Conservation (phyloP, 495 filamentous ascomycete species). For the Trichoderma asperelloides region DNA sequence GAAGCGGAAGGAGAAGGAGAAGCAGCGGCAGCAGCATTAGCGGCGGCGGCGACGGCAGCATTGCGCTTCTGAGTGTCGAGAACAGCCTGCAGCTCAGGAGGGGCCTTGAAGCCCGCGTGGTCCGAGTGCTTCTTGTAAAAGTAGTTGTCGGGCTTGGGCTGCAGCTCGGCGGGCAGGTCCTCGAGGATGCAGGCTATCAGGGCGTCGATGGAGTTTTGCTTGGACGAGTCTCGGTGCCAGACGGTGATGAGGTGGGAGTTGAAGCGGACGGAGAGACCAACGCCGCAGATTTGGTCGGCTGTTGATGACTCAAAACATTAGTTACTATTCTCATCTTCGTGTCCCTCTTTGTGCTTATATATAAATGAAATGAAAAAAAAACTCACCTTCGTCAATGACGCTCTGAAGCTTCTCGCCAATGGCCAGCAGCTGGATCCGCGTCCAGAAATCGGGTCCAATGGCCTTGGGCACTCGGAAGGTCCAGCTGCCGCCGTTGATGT, state of each 20-base stretch:
- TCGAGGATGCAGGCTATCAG: slow-evolving; percentile 61
- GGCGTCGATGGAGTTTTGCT: slow-evolving; percentile 61
- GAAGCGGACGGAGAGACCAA: slow-evolving; percentile 63
- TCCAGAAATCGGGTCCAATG: slow-evolving; percentile 66
- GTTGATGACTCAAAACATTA: not conserved
- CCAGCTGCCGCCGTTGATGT: slow-evolving; percentile 73
- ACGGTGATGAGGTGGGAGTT: slow-evolving; percentile 72
- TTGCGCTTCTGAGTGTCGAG: slow-evolving; percentile 39
- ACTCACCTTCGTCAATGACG: slow-evolving; percentile 59
- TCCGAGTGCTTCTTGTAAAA: slow-evolving; percentile 56
- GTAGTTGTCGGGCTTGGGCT: slow-evolving; percentile 59
- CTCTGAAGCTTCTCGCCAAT: slow-evolving; percentile 79
- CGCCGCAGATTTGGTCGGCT: slow-evolving; percentile 76
- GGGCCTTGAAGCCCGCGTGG: slow-evolving; percentile 48
- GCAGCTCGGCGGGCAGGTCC: slow-evolving; percentile 55
- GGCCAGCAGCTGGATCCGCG: slow-evolving; percentile 67
- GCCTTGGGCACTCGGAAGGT: slow-evolving; percentile 77
- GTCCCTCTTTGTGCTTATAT: too few species aligned
- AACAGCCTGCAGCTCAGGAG: slow-evolving; percentile 40
- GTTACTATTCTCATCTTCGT: not conserved
- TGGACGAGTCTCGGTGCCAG: slow-evolving; percentile 76
- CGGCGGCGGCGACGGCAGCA: slow-evolving; percentile 22
- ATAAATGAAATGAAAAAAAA: not conserved
- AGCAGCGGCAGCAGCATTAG: slow-evolving; percentile 12
- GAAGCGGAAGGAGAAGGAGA: not conserved